These are phyloP conservation scores for Boletellus emodensis DNA, from an alignment of 768 basidiomycete genomes.

Conservation along the genomic window DNA sequence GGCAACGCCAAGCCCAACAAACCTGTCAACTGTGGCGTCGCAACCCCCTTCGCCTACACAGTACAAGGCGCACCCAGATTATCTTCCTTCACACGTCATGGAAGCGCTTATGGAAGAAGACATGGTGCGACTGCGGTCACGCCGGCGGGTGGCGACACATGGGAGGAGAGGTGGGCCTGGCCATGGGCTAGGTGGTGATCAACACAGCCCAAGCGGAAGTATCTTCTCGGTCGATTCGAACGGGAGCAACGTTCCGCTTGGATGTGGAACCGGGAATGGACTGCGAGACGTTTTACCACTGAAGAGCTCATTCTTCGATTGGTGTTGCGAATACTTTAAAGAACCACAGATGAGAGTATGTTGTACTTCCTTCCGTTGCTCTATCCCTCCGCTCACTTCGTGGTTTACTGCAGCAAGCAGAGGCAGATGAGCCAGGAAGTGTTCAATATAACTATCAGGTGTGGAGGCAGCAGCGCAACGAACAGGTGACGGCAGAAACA, in stretches of 20 bases:
- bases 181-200: conserved; percentile 36
- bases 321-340: conserved; percentile 96
- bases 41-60: conserved; percentile 32
- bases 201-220: conserved; percentile 70
- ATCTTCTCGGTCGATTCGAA: conserved; percentile 73
- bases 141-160: conserved; percentile 45
- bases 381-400: conserved; percentile 12
- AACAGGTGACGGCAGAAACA: conserved; percentile 69
- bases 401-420: conserved; percentile 63
- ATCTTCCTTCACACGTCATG: conserved; percentile 75
- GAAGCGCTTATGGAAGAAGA: conserved; percentile 91
- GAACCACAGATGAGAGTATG: conserved; percentile 98
- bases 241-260: conserved; percentile 65
- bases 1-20: conserved; percentile 36
- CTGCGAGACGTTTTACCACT: conserved; percentile 85
- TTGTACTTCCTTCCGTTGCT: not conserved
- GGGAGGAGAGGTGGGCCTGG: conserved; percentile 40
- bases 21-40: conserved; percentile 21
- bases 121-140: conserved; percentile 81
- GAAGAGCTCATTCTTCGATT: conserved; percentile 91
- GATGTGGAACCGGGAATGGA: conserved; percentile 74
- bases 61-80: conserved; percentile 44
- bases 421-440: conserved; percentile 94
- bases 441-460: conserved; percentile 91
- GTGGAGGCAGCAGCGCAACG: conserved; percentile 91